A percentile compares a stretch with the other conserved stretches of the same genome.
Evolutionary conservation across 2,329 filamentous ascomycete species (phyloP).

Genomic region (Aspergillus sp.): DNA sequence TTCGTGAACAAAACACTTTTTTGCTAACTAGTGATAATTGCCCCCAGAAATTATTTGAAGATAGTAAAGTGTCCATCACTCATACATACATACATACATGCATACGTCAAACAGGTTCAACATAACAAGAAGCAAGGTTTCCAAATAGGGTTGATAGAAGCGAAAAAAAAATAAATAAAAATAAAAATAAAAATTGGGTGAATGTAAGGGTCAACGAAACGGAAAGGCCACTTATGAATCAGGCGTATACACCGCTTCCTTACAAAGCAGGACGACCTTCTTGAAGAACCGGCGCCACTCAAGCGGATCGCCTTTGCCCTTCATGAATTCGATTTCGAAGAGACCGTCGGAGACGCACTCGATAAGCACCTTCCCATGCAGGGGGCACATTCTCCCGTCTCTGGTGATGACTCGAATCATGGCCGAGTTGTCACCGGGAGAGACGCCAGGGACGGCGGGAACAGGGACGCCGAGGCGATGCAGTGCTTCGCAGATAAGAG

Average conservation of each 20-base stretch:
- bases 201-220: not conserved
- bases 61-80: not conserved
- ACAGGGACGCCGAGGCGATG: constrained; percentile 82
- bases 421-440: constrained; percentile 53
- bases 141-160: not conserved
- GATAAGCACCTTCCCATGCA: constrained; percentile 46
- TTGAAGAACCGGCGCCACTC: constrained; percentile 99
- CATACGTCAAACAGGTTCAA: not conserved
- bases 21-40: too few relatives aligned
- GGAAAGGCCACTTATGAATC: constrained; percentile 33
- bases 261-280: constrained; percentile 83
- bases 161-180: too few relatives aligned
- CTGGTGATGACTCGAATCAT: constrained; percentile 72
- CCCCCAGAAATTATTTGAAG: too few relatives aligned
- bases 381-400: constrained; percentile 51
- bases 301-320: constrained; percentile 90
- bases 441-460: constrained; percentile 48
- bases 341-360: constrained; percentile 57
- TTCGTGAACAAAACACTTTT: too few relatives aligned
- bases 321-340: constrained; percentile 86
- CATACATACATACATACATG: not conserved
- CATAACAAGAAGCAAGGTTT: not conserved
- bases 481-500: constrained; percentile 76
- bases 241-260: constrained; percentile 74
- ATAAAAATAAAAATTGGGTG: too few relatives aligned